A percentile compares a stretch with the other conserved stretches of the same genome.
Conservation (phyloP, 495 filamentous ascomycete species). For the Paragyromitra xinjiangensis region DNA sequence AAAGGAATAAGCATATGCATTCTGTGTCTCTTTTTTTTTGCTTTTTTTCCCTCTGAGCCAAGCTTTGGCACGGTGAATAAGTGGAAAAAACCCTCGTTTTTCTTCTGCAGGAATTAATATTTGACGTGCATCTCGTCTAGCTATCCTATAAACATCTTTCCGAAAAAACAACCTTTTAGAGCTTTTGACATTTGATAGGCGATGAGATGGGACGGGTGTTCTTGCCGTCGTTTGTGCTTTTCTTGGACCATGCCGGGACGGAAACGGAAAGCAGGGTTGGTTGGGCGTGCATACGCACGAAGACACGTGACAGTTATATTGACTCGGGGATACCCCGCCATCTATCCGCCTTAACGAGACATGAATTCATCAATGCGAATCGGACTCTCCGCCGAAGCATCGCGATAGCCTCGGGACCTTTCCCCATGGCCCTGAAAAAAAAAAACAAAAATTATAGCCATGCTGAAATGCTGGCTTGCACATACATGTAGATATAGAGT, state of each 20-base stretch:
- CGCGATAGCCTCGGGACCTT: conserved; percentile 10
- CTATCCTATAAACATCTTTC: conserved; percentile 17
- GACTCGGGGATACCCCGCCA: conserved; percentile 25
- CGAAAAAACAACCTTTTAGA: not conserved
- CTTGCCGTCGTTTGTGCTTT: conserved; percentile 19
- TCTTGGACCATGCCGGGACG: conserved; percentile 1
- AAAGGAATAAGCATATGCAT: not conserved
- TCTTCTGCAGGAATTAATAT: not conserved
- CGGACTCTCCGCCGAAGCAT: conserved; percentile 26
- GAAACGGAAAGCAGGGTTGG: conserved; percentile 23
- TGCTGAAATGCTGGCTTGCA: not conserved
- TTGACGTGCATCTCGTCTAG: conserved; percentile 16
- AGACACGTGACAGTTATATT: conserved; percentile 36
- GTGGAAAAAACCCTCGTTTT: not conserved
- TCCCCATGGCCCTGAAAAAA: not conserved
- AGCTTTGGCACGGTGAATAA: conserved; percentile 2
- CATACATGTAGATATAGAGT: not conserved
- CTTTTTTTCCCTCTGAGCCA: conserved; percentile 1
- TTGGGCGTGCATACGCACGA: conserved; percentile 11
- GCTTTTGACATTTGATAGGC: conserved; percentile 6
- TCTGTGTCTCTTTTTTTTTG: not conserved
- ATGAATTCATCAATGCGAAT: conserved; percentile 18
- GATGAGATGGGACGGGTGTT: conserved; percentile 21
- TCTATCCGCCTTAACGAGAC: conserved; percentile 8
- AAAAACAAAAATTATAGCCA: conserved; percentile 6